These are phyloP conservation scores for Mollisia scopiformis DNA, from an alignment of 2,329 filamentous ascomycete genomes.

Conservation along the genomic window DNA sequence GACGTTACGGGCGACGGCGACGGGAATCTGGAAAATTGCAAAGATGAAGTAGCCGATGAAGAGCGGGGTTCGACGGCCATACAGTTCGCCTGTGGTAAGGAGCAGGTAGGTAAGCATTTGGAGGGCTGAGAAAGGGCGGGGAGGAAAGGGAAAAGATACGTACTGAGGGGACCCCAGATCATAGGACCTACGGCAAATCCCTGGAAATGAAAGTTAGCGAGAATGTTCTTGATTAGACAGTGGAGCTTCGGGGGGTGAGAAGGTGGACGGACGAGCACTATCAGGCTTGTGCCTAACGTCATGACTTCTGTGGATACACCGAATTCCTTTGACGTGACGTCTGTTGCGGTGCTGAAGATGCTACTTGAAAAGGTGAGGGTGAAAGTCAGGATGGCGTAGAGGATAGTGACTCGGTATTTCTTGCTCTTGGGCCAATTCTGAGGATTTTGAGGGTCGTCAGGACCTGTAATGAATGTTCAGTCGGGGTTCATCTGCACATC, in stretches of 20 bases:
- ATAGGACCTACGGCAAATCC: background rate
- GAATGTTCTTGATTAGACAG: background rate
- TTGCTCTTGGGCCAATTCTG: background rate
- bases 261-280: background rate
- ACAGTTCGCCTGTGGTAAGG: too few relatives aligned
- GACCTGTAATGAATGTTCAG: too few relatives aligned
- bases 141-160: too few relatives aligned
- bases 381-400: background rate
- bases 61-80: background rate
- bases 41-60: background rate
- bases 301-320: background rate
- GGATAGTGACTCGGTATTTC: background rate
- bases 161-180: background rate
- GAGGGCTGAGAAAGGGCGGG: too few relatives aligned
- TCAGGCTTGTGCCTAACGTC: background rate
- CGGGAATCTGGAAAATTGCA: background rate
- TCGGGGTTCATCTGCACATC: too few relatives aligned
- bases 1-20: constrained; percentile 42
- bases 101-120: too few relatives aligned
- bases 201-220: background rate
- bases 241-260: too few relatives aligned
- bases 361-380: background rate
- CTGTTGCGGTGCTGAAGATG: background rate
- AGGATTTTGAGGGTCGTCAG: background rate
- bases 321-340: background rate